Evolutionary conservation across 2,329 filamentous ascomycete genomes (phyloP), one percentile per base, ranked within the genome.

Genomic region (Hypoxylon sp.): DNA sequence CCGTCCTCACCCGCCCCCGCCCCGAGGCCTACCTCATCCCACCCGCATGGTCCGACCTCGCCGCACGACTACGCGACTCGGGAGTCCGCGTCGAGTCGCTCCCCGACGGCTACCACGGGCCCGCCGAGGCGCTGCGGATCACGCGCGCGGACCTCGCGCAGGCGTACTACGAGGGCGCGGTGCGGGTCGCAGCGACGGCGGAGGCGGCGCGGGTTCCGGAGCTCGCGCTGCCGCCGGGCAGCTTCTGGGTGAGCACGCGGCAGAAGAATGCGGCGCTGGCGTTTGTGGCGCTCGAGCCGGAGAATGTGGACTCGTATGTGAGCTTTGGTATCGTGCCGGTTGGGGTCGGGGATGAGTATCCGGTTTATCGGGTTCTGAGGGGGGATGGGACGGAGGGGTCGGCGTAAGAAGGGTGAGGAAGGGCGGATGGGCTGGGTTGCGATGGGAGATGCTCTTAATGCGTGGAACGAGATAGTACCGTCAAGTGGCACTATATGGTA

Each of bases 191-290:
- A 9, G 67, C 67, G 26, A 64, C 64, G 4, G 63, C 68, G 3
- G 37, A 65, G 18, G 4, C 57, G 2, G 41, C 47, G 7, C 48
- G 38, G 15, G 63, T 35, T 13, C 59, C 64, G 5, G 50, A 45
- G 29, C 33, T 70, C 2, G 51, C 31, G 18, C 57, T 70, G 13
- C 68, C 68, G 9, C 46, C 49, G 1, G 68, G 68, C 0, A 69
- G 67, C 37, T 69, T 69, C 51, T 43, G 55, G 4, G 37, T 69
- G 2, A 58, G 64, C 48, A 63, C 65, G 6, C 55, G 62, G 18
- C 68, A 70, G 59, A 65, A 67, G 54, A 69, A 69, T 26, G 67
- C 65, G 1, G 68, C 67, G 15, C 43, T 69, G n/a, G 68, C 66
- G 42, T 70, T 70, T 35, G 62, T 65, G 2, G 60, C 66, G 18